Percentiles rank a stretch among this genome's conserved stretches.
These are phyloP conservation scores for Anastatica hierochuntica DNA, from an alignment of 345 rosid species.

Conservation along the genomic window DNA sequence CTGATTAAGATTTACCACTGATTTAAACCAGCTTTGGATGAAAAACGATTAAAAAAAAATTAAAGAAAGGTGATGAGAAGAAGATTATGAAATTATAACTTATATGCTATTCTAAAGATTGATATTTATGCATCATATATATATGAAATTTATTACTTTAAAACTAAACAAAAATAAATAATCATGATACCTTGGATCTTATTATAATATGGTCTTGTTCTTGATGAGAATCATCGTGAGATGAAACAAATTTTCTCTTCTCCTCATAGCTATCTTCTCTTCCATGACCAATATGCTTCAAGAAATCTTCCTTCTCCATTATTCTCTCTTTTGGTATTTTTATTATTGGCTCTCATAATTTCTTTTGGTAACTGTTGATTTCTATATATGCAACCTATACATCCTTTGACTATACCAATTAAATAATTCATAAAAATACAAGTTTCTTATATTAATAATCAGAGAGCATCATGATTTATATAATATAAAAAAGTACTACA, in stretches of 20 bases:
- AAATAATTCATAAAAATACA: constrained; percentile 19
- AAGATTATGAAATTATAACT: background rate
- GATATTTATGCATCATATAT: background rate
- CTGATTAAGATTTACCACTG: too few relatives aligned
- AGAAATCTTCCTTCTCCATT: constrained; percentile 17
- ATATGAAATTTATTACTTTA: background rate
- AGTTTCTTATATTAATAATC: constrained; percentile 18
- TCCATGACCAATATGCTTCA: constrained; percentile 8
- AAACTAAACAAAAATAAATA: background rate
- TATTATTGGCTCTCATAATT: constrained; percentile 28
- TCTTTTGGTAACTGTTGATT: constrained; percentile 15
- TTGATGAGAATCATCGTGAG: constrained; percentile 21
- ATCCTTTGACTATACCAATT: constrained; percentile 36
- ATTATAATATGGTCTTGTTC: constrained; percentile 22
- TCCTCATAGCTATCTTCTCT: constrained; percentile 22
- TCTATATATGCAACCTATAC: constrained; percentile 15
- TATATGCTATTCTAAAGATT: background rate
- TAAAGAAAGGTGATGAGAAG: too few relatives aligned
- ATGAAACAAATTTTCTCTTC: constrained; percentile 18
- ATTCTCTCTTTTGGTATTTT: constrained; percentile 4
- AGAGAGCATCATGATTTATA: background rate
- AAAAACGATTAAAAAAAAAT: background rate
- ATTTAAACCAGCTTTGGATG: background rate
- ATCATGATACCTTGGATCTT: constrained; percentile 29
- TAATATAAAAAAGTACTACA: too few relatives aligned